Percentiles rank a stretch among this genome's conserved stretches.
Conservation (phyloP, 371 early-diverging fungal species). For the Thermomucor indicae-seudaticae region DNA sequence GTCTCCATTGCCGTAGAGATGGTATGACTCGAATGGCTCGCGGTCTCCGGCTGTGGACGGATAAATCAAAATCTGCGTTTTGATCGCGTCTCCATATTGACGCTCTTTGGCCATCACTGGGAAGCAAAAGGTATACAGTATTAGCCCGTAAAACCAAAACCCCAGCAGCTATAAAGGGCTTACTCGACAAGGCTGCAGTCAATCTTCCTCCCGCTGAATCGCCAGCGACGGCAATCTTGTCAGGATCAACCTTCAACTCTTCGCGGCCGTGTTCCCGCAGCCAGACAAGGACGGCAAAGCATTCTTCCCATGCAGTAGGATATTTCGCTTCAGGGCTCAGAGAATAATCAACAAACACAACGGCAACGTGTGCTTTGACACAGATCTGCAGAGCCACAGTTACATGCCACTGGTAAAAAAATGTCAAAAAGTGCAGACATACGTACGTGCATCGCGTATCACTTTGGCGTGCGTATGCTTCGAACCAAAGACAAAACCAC, state of each 20-base stretch:
- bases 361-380: constrained; percentile 1
- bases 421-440: no score
- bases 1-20: constrained; percentile 11
- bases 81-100: constrained; percentile 2
- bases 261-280: constrained; percentile 5
- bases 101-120: constrained; percentile 14
- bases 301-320: constrained; percentile 24
- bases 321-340: constrained; percentile 21
- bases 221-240: constrained; percentile 14
- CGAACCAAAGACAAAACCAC: constrained; percentile 16
- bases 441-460: constrained; percentile 8
- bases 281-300: constrained; percentile 26
- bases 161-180: neutral
- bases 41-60: neutral
- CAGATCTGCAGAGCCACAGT: no score
- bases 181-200: constrained; percentile 10
- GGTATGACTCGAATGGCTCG: neutral
- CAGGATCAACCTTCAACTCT: constrained; percentile 10
- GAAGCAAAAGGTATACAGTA: neutral
- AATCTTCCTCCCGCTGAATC: constrained; percentile 22
- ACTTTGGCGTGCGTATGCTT: constrained; percentile 6
- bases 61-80: constrained; percentile 12
- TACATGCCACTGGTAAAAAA: no score
- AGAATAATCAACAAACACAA: constrained; percentile 23
- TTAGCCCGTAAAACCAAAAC: neutral